phyloP scores from a whole-genome alignment of 805 yeast species.

The Metschnikowia baotianmanensis region DNA sequence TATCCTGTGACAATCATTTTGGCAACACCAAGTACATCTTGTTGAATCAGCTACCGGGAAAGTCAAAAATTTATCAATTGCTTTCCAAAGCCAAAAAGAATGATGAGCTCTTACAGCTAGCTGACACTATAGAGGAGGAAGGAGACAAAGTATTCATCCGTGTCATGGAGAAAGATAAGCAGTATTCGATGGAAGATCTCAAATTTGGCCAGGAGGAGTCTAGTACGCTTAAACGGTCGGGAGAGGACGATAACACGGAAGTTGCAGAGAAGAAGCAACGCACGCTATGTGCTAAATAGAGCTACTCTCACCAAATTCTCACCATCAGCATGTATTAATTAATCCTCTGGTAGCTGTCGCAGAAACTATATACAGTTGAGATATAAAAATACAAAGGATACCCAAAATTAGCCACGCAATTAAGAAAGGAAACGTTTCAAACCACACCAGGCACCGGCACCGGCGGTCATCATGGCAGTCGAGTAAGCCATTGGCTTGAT shows the following conservation, averaged over 20 bases:
- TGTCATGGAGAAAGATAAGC: slow-evolving; percentile 32
- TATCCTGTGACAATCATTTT: slow-evolving; percentile 55
- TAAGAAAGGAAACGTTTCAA: slow-evolving; percentile 47
- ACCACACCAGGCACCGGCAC: slow-evolving; percentile 92
- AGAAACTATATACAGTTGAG: slow-evolving; percentile 17
- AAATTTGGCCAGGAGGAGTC: slow-evolving; percentile 1
- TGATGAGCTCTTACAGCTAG: slow-evolving; percentile 45
- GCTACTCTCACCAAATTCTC: not conserved
- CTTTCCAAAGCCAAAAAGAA: slow-evolving; percentile 56
- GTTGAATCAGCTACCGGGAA: slow-evolving; percentile 76
- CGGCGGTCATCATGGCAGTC: slow-evolving; percentile 80
- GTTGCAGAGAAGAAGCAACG: slow-evolving; percentile 9
- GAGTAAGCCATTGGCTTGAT: slow-evolving; percentile 84
- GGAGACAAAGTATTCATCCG: slow-evolving; percentile 35
- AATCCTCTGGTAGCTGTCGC: slow-evolving; percentile 11
- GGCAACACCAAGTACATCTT: slow-evolving; percentile 78
- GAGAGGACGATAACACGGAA: not conserved
- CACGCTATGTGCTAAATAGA: slow-evolving; percentile 4
- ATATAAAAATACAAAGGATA: slow-evolving; percentile 11
- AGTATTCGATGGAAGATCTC: slow-evolving; percentile 20
- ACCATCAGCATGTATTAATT: slow-evolving; percentile 10
- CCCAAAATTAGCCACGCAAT: slow-evolving; percentile 17
- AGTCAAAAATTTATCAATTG: slow-evolving; percentile 53
- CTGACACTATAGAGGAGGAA: slow-evolving; percentile 33
- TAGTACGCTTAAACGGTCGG: not conserved